These are phyloP conservation scores for Zygosaccharomyces pseudobailii DNA, from an alignment of 1,139 yeast genomes.

Conservation along the genomic window DNA sequence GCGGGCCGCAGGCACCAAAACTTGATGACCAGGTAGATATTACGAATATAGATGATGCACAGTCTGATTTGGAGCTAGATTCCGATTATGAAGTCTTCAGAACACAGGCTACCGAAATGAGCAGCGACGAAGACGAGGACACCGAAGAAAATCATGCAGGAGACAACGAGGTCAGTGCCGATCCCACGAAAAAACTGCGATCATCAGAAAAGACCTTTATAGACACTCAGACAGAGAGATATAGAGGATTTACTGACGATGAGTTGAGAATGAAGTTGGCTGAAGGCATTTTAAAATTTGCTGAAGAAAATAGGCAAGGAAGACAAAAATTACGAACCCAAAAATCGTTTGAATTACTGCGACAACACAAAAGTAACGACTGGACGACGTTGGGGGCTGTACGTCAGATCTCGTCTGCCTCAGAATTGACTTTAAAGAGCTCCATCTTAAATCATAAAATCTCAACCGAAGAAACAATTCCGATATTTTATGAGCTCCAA, in stretches of 20 bases:
- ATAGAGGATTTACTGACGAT: slow-evolving; percentile 26
- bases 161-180: neutral
- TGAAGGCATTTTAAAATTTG: slow-evolving; percentile 26
- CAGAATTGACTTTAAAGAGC: slow-evolving; percentile 8
- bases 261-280: slow-evolving; percentile 27
- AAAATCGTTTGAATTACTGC: slow-evolving; percentile 31
- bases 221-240: slow-evolving; percentile 6
- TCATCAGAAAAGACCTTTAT: neutral
- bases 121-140: neutral
- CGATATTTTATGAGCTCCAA: slow-evolving; percentile 14
- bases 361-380: slow-evolving; percentile 8
- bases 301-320: slow-evolving; percentile 28
- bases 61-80: slow-evolving; percentile 16
- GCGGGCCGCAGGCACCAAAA: slow-evolving; percentile 4
- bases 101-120: neutral
- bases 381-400: slow-evolving; percentile 4
- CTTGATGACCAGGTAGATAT: slow-evolving; percentile 19
- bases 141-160: neutral
- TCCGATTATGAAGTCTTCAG: slow-evolving; percentile 4
- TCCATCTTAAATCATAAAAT: slow-evolving; percentile 8
- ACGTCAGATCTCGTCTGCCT: slow-evolving; percentile 5
- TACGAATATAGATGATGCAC: slow-evolving; percentile 16
- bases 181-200: neutral
- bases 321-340: slow-evolving; percentile 24
- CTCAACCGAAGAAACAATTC: slow-evolving; percentile 17